A percentile compares a stretch with the other conserved stretches of the same genome.
phyloP scores from a whole-genome alignment of 2,329 filamentous ascomycete genomes.

The Alternaria infectoria region DNA sequence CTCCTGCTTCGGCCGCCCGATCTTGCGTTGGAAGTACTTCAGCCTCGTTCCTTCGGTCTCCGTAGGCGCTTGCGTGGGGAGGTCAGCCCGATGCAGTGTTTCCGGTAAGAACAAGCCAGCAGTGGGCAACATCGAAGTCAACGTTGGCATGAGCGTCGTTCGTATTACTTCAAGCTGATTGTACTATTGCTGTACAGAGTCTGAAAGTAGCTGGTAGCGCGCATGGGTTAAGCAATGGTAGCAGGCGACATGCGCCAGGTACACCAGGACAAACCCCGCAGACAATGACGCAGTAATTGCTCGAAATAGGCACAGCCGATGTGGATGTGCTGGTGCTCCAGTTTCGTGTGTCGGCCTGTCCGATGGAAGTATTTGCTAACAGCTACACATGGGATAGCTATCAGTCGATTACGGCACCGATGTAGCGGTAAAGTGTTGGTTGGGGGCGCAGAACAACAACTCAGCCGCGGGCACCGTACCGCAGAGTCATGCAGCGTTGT shows the following conservation, averaged over 20 bases:
- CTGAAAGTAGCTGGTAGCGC: not conserved
- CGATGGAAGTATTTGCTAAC: not conserved
- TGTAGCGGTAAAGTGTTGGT: not conserved
- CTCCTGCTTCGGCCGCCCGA: slow-evolving; percentile 11
- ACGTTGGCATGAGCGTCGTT: not conserved
- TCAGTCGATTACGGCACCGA: not conserved
- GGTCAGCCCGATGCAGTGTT: slow-evolving; percentile 16
- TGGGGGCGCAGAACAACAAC: not conserved
- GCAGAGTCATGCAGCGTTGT: not conserved
- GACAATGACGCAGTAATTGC: not conserved
- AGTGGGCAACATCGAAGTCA: slow-evolving; percentile 11
- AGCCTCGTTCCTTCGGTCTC: slow-evolving; percentile 7
- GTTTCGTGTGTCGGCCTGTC: not conserved
- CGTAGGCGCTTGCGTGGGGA: not conserved
- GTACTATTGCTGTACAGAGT: not conserved
- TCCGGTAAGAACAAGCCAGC: slow-evolving; percentile 30
- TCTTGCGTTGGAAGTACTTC: slow-evolving; percentile 22
- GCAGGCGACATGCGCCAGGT: not conserved
- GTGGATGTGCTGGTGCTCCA: not conserved
- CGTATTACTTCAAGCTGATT: not conserved
- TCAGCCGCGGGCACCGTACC: not conserved
- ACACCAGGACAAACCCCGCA: not conserved
- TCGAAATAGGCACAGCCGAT: not conserved
- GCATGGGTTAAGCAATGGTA: not conserved
- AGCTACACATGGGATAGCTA: not conserved